Base-by-base conservation (phyloP, 139 green algal genomes). In the Chlamydomonas schloesseri region DNA sequence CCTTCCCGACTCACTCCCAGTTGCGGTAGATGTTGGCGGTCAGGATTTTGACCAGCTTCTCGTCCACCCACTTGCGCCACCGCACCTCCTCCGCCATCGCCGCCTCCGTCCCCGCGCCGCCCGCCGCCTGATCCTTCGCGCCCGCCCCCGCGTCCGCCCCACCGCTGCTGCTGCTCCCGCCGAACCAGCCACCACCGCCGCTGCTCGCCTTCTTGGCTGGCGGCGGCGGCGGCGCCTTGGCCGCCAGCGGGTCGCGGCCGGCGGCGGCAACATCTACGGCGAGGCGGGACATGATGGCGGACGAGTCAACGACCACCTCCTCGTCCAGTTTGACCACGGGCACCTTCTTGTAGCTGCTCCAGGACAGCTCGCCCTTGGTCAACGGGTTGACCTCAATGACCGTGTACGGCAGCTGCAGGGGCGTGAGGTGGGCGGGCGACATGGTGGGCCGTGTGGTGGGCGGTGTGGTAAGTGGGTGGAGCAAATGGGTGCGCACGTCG, bases 11-110 rank as follows among this genome's bases (percentile, higher is more conserved):
- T 96, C 91, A 92, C 88, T 92, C 88, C 88, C 92, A 96, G 68
- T 90, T 98, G 87, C 97, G 93, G 92, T 99, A 99, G 87, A 99
- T 99, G 94, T 99, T 99, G 65, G 97, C 94, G 26, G 98, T 99
- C 34, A 99, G 89, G 37, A 98, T 84, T 89, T 97, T 96, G 42
- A 99, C 97, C 60, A 99, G 91, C 70, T 94, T 90, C 8, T 97
- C 94, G 77, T 99, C 96, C 81, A 99, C 97, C 97, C 97, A 99
- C 29, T 93, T 89, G 31, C 94, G 90, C 97, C 96, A 99, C 85
- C 90, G 87, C 42, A 85, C 77, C 90, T 97, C 94, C 46, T 97
- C 92, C 55, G 91, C 92, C n/a, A 73, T 23, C 60, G 36, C 58
- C 20, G 23, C 60, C 21, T 37, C 64, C 17, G 18, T 29, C 21